Base-by-base conservation (phyloP, 2,329 filamentous ascomycete species). In the Penicillium sp. region DNA sequence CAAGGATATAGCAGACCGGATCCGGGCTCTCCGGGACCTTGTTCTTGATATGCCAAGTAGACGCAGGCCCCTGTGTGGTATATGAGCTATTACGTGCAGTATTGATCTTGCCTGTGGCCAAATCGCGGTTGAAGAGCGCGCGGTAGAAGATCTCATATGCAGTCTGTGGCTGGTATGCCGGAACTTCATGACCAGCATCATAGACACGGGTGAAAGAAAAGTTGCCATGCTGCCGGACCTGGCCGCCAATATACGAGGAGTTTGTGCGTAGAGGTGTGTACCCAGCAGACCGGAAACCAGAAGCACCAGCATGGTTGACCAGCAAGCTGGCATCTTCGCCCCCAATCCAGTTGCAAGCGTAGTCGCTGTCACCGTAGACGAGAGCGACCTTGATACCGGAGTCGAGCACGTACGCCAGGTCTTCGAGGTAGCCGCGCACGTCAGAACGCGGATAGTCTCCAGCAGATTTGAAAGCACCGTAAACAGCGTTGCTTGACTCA, bases 291-390 rank as follows among this genome's bases (percentile, higher is more conserved):
- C 68, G 70, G 71, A 85, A 85, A 3, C 70, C 64, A 6, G 71
- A 65, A 5, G 75, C 69, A 26, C 72, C 66, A 6, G 72, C 67
- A 65, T 81, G 80, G 9, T 79, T 72, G 36, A 84, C 74, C 1
- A 75, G 74, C 5, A 84, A 70, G 51, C 78, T 80, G 8, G 79
- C 77, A 6, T 73, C 67, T 62, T 85, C 82, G 43, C 81, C 83
- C 9, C 82, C 82, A 22, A 82, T 72, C 83, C 82, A 85, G 60
- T 82, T 82, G 64, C 80, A 82, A 3, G 77, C 75, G 60, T 78
- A 85, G 64, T 86, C 83, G 2, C 80, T 76, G 63, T 86, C 84
- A 2, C 83, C 83, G 61, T 85, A 84, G 37, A 84, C 73, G 28
- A 85, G 68, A 38, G 81, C 75, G 4, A 86, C 82, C 57, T 83